These are phyloP conservation scores for Pythium coloratum DNA, from an alignment of 352 stramenopile species.

Conservation along the genomic window DNA sequence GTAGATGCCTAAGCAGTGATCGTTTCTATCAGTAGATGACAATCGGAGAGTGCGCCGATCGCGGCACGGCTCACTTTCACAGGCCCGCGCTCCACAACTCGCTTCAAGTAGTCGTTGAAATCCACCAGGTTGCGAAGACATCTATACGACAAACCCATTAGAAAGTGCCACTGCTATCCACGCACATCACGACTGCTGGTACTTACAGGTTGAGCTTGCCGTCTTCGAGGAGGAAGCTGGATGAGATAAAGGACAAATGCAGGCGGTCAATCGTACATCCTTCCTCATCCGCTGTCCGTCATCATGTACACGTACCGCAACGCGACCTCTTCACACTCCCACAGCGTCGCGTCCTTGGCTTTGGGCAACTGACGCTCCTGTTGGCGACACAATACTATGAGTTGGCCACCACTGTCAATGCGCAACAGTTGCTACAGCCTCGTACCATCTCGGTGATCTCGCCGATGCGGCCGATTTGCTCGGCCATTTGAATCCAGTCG, in stretches of 20 bases:
- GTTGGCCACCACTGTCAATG: background rate
- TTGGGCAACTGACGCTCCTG: conserved; percentile 80
- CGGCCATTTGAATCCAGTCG: conserved; percentile 87
- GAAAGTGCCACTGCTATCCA: background rate
- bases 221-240: conserved; percentile 88
- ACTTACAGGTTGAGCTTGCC: conserved; percentile 89
- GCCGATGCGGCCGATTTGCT: conserved; percentile 86
- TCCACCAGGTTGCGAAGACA: conserved; percentile 82
- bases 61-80: conserved; percentile 44
- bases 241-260: background rate
- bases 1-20: conserved; percentile 45
- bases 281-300: background rate
- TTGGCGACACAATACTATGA: background rate
- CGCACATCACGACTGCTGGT: background rate
- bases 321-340: conserved; percentile 89
- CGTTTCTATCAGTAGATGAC: background rate
- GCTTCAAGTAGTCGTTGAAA: conserved; percentile 80
- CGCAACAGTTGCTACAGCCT: background rate
- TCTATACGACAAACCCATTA: conserved; percentile 30
- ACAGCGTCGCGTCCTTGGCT: conserved; percentile 84
- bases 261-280: background rate
- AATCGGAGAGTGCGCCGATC: background rate
- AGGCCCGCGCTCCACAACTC: conserved; percentile 56
- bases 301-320: conserved; percentile 41
- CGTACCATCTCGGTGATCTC: conserved; percentile 87